Evolutionary conservation across 2,329 filamentous ascomycete species (phyloP).

Genomic region (Neofusicoccum kwambonambiense): DNA sequence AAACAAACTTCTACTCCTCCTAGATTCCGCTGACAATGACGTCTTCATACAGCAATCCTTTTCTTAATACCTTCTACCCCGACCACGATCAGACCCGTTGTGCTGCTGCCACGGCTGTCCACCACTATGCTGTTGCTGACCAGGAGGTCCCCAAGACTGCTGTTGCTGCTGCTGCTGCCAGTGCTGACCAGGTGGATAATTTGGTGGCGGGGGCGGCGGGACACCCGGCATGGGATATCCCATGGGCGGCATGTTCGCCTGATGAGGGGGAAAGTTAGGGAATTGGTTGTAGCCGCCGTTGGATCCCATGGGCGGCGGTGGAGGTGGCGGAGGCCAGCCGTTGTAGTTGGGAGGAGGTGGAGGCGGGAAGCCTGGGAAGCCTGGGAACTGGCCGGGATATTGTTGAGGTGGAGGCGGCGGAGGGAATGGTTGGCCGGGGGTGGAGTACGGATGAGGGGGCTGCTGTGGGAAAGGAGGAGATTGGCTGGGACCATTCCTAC

Average conservation of each 20-base stretch:
- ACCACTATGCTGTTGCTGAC: background rate
- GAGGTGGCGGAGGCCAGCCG: conserved; percentile 18
- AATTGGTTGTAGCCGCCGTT: conserved; percentile 3
- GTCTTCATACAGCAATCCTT: background rate
- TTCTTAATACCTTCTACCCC: background rate
- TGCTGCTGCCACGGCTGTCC: conserved; percentile 3
- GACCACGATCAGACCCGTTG: conserved; percentile 1
- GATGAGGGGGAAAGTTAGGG: conserved; percentile 6
- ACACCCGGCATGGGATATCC: conserved; percentile 10
- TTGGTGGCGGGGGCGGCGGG: background rate
- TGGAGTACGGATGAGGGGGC: background rate
- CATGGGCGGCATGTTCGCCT: conserved; percentile 9
- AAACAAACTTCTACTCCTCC: too few relatives aligned
- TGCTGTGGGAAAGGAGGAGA: conserved; percentile 5
- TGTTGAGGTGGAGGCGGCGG: conserved; percentile 5
- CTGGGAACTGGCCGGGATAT: conserved; percentile 7
- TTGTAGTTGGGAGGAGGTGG: conserved; percentile 17
- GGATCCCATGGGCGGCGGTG: conserved; percentile 5
- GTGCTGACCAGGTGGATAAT: conserved; percentile 1
- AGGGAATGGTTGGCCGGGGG: background rate
- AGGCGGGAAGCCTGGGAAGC: background rate
- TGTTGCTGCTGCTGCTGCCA: conserved; percentile 9
- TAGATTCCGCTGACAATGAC: too few relatives aligned
- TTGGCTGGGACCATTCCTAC: conserved; percentile 6
- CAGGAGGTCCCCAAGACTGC: background rate